Evolutionary conservation across 2,329 filamentous ascomycete species (phyloP).

Genomic region (Knufia petricola): DNA sequence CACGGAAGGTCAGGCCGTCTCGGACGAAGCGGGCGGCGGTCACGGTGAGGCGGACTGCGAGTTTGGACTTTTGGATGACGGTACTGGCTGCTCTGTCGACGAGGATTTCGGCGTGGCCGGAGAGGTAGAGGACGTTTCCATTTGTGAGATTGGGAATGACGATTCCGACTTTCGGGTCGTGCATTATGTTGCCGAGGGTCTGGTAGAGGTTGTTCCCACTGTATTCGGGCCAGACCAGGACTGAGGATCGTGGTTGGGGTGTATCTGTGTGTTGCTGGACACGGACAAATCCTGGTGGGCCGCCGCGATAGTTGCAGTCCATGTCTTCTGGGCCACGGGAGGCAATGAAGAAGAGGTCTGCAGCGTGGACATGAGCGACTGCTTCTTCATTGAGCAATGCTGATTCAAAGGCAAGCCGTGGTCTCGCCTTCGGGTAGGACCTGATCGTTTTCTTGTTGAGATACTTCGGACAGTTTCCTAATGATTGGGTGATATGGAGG

Average conservation of each 20-base stretch:
- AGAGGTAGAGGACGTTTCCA: slow-evolving; percentile 64
- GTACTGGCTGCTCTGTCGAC: slow-evolving; percentile 52
- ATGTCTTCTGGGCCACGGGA: slow-evolving; percentile 56
- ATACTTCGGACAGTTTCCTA: slow-evolving; percentile 58
- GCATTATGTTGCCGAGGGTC: slow-evolving; percentile 65
- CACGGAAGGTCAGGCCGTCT: slow-evolving; percentile 59
- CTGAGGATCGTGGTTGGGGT: slow-evolving; percentile 38
- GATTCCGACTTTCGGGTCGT: slow-evolving; percentile 58
- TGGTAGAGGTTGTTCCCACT: slow-evolving; percentile 79
- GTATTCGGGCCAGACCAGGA: slow-evolving; percentile 70
- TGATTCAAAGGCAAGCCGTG: slow-evolving; percentile 42
- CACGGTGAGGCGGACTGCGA: slow-evolving; percentile 61
- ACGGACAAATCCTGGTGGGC: slow-evolving; percentile 62
- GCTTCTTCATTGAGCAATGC: slow-evolving; percentile 45
- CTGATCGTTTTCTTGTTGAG: slow-evolving; percentile 62
- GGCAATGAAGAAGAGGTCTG: slow-evolving; percentile 72
- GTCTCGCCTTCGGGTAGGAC: slow-evolving; percentile 41
- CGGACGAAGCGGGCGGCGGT: slow-evolving; percentile 53
- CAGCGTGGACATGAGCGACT: slow-evolving; percentile 48
- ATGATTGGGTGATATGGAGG: slow-evolving; percentile 58
- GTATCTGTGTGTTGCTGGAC: slow-evolving; percentile 36
- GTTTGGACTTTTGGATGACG: slow-evolving; percentile 58
- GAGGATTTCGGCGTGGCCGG: slow-evolving; percentile 58
- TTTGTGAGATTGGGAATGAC: slow-evolving; percentile 65
- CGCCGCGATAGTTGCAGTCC: slow-evolving; percentile 78